Evolutionary conservation across 2,329 filamentous ascomycete genomes (phyloP).

Genomic region (Claviceps spartinae): DNA sequence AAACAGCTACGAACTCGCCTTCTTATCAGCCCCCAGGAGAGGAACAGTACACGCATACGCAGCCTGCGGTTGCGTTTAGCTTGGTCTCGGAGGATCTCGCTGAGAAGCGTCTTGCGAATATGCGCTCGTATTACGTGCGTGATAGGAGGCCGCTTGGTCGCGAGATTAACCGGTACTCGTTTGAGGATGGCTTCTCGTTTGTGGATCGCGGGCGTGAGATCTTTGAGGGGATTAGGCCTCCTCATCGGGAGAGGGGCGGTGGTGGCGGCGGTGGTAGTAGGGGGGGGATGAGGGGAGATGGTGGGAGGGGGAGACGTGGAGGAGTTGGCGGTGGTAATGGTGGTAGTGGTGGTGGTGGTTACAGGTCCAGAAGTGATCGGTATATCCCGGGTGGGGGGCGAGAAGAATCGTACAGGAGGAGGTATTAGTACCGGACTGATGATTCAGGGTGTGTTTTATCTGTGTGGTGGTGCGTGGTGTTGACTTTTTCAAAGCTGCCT

Average conservation of each 20-base stretch:
- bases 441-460: too few species aligned
- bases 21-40: background rate
- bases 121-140: conserved; percentile 33
- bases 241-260: conserved; percentile 33
- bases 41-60: conserved; percentile 22
- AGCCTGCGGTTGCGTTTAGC: conserved; percentile 30
- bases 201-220: conserved; percentile 63
- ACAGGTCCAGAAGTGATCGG: conserved; percentile 11
- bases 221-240: conserved; percentile 49
- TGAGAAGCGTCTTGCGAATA: conserved; percentile 46
- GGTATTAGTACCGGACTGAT: background rate
- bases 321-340: conserved; percentile 14
- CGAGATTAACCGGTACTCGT: conserved; percentile 56
- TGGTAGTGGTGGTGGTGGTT: conserved; percentile 16
- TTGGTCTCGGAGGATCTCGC: conserved; percentile 53
- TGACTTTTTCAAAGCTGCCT: too few species aligned
- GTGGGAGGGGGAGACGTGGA: conserved; percentile 11
- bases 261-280: conserved; percentile 12
- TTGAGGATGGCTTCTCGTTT: conserved; percentile 51
- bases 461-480: too few species aligned
- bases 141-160: conserved; percentile 30
- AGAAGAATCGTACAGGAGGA: background rate
- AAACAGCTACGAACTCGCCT: conserved; percentile 6
- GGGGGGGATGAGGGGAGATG: conserved; percentile 8
- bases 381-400: conserved; percentile 8